These are phyloP conservation scores for Pseudohyphozyma bogoriensis DNA, from an alignment of 768 basidiomycete genomes.

Conservation along the genomic window DNA sequence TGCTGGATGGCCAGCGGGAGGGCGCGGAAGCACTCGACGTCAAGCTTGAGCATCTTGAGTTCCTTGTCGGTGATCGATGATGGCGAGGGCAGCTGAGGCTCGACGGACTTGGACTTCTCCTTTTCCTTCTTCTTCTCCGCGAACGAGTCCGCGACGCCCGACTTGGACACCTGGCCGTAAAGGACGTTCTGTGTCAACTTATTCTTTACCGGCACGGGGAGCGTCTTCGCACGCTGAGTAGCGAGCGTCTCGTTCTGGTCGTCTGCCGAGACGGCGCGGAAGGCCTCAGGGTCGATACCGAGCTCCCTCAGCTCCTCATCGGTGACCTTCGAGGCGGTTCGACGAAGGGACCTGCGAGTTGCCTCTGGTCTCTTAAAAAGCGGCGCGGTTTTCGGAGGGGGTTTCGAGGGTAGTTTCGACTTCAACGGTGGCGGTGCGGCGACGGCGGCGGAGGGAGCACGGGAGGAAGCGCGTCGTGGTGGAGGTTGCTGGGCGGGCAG, in stretches of 20 bases:
- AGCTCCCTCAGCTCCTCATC: conserved; percentile 51
- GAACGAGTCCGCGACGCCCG: not conserved
- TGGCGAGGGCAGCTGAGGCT: not conserved
- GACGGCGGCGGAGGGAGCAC: not conserved
- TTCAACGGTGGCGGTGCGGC: no score
- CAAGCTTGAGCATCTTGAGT: conserved; percentile 56
- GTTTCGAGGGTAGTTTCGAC: not conserved
- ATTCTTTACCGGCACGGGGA: no score
- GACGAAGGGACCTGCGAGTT: not conserved
- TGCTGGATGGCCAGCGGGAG: not conserved
- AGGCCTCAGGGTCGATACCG: conserved; percentile 65
- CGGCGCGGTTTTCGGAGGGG: not conserved
- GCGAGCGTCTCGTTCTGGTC: conserved; percentile 49
- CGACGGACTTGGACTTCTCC: not conserved
- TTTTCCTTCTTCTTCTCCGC: not conserved
- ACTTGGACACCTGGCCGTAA: not conserved
- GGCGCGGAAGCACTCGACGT: conserved; percentile 54
- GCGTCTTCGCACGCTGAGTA: not conserved
- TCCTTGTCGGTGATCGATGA: conserved; percentile 41
- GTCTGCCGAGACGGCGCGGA: conserved; percentile 52
- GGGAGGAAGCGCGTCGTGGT: not conserved
- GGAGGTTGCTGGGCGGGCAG: not conserved
- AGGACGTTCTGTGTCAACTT: not conserved
- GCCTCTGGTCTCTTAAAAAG: not conserved
- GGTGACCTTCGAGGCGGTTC: conserved; percentile 1